These are phyloP conservation scores for Uronychia setigera DNA, from an alignment of 73 alveolate species.

Conservation along the genomic window DNA sequence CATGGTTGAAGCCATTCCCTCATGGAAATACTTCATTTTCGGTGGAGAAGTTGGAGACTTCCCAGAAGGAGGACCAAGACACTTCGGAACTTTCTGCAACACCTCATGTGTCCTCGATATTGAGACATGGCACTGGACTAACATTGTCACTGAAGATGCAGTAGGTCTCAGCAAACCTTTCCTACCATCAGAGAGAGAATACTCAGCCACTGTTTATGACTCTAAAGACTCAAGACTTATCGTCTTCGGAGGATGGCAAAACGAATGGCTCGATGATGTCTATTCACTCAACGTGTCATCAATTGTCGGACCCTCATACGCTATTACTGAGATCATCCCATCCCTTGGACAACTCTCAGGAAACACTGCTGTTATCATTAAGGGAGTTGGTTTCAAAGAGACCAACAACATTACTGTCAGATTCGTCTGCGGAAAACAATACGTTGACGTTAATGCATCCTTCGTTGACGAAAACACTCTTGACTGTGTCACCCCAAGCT, in stretches of 20 bases:
- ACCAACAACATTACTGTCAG: conserved; percentile 84
- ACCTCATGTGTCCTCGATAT: conserved; percentile 81
- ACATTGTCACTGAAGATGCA: conserved; percentile 77
- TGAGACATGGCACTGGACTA: conserved; percentile 81
- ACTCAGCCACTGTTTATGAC: conserved; percentile 96
- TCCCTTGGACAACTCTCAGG: conserved; percentile 99
- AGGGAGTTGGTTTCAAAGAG: conserved; percentile 91
- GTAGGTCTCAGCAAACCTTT: conserved; percentile 60
- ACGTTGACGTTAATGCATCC: conserved; percentile 88
- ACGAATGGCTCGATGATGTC: conserved; percentile 98
- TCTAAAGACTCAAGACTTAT: conserved; percentile 90
- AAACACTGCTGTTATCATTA: conserved; percentile 67
- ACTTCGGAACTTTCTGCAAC: conserved; percentile 74
- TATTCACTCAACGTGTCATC: conserved; percentile 96
- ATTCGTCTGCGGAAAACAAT: conserved; percentile 91
- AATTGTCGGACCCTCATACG: conserved; percentile 99
- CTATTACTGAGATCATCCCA: conserved; percentile 95
- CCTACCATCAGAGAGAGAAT: conserved; percentile 97
- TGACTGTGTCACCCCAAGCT: conserved; percentile 95
- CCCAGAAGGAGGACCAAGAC: conserved; percentile 98
- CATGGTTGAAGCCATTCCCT: conserved; percentile 98
- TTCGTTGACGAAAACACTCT: conserved; percentile 92
- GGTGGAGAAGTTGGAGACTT: conserved; percentile 98
- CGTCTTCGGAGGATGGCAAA: conserved; percentile 99
- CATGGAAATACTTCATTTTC: conserved; percentile 97